A percentile compares a stretch with the other conserved stretches of the same genome.
phyloP scores from a whole-genome alignment of 805 yeast genomes.

The Cyberlindnera euphorbiiphila region DNA sequence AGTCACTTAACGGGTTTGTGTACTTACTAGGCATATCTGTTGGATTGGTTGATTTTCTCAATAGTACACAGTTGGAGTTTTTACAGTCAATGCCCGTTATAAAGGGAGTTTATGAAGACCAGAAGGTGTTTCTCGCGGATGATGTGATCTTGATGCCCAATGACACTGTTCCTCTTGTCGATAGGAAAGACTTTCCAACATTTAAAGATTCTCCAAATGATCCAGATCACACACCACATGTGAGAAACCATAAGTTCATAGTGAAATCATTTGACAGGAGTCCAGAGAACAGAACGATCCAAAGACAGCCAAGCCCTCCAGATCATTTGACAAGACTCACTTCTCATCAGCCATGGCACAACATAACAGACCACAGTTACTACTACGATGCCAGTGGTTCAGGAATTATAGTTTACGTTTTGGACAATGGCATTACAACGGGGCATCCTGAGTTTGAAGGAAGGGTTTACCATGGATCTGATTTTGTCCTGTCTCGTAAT shows the following conservation, averaged over 20 bases:
- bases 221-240: background rate
- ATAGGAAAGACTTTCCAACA: background rate
- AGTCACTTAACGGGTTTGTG: background rate
- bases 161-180: background rate
- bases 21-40: background rate
- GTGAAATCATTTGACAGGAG: too few species aligned
- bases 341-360: slow-evolving; percentile 31
- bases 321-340: slow-evolving; percentile 63
- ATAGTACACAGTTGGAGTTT: background rate
- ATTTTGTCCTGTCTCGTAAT: slow-evolving; percentile 55
- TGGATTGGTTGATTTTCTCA: background rate
- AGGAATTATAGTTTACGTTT: slow-evolving; percentile 65
- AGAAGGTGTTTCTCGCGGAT: background rate
- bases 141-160: background rate
- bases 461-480: slow-evolving; percentile 54
- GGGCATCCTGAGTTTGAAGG: slow-evolving; percentile 60
- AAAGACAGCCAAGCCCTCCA: slow-evolving; percentile 44
- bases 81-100: background rate
- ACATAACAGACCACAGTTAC: slow-evolving; percentile 29
- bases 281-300: slow-evolving; percentile 5
- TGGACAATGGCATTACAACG: slow-evolving; percentile 74
- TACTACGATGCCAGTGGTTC: slow-evolving; percentile 50
- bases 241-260: background rate
- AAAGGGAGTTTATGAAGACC: background rate
- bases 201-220: background rate